Evolutionary conservation across 768 basidiomycete genomes (phyloP).

Genomic region (Tricholoma terreum): DNA sequence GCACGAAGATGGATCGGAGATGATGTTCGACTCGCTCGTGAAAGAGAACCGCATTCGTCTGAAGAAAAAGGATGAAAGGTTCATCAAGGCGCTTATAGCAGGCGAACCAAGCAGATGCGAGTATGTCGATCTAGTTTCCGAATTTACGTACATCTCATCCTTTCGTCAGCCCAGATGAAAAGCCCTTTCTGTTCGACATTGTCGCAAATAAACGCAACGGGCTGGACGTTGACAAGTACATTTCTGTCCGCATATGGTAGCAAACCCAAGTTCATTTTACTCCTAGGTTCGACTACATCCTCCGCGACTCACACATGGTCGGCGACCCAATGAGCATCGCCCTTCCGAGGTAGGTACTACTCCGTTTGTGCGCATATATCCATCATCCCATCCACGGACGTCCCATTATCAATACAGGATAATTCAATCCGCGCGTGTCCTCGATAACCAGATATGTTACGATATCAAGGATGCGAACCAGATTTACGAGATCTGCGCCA

Average conservation of each 20-base stretch:
- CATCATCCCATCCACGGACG: background rate
- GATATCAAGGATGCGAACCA: conserved; percentile 79
- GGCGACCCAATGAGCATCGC: conserved; percentile 59
- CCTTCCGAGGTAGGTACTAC: conserved; percentile 38
- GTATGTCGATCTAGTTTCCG: conserved; percentile 35
- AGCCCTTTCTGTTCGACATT: conserved; percentile 78
- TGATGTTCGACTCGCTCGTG: conserved; percentile 77
- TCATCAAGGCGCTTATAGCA: conserved; percentile 78
- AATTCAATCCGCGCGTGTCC: conserved; percentile 70
- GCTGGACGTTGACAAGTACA: conserved; percentile 83
- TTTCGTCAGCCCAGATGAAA: conserved; percentile 44
- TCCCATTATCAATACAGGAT: conserved; percentile 41
- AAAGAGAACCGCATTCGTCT: conserved; percentile 52
- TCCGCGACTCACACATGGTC: conserved; percentile 68
- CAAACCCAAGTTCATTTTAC: background rate
- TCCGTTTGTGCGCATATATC: background rate
- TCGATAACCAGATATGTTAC: conserved; percentile 74
- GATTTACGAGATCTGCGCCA: conserved; percentile 70
- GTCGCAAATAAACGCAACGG: conserved; percentile 82
- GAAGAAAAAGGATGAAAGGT: conserved; percentile 43
- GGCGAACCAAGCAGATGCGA: conserved; percentile 52
- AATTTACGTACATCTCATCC: background rate
- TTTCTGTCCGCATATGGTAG: background rate
- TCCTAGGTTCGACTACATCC: conserved; percentile 76
- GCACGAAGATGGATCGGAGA: conserved; percentile 77